Evolutionary conservation across 202 grass and related monocot species (phyloP), one percentile per base, ranked within the genome.

Genomic region (Schoenoplectus triqueter): DNA sequence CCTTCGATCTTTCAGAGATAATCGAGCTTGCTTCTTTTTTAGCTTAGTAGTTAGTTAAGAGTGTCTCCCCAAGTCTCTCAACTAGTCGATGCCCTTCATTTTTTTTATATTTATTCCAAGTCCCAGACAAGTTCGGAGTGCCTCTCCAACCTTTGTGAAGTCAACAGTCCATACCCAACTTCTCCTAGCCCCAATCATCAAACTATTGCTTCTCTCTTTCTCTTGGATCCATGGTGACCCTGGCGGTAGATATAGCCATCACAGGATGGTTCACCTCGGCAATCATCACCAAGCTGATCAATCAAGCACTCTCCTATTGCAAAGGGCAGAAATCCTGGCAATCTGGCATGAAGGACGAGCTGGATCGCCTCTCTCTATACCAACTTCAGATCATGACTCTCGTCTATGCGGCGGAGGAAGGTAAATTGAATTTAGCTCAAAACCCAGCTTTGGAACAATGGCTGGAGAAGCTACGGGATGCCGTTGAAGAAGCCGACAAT

Each of bases 261-360:
- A 3, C 46, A 73, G 8, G 17, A 73, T 49, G 46, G 69, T 49
- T 73, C 7, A 13, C 69, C n/a, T 73, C 69, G 0, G 2, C 69
- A 7, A 73, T 73, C 45, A 73, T 73, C 6, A 2, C n/a, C 45
- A 73, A 73, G 46, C 70, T 73, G 8, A 51, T 51, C 47, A 21
- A 73, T 17, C 20, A 51, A 11, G 70, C 17, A 20, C 1, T 10
- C 47, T 73, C 47, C 47, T 73, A 73, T 7, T 51, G 10, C 8
- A 51, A 73, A 51, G 46, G 0, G 3, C 70, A 73, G 8, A 73
- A 73, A 51, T 13, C 70, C 19, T 73, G 70, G 70, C 70, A 73
- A 11, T 73, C 47, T 0, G 70, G 70, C 18, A 73, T 51, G 70
- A 50, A 73, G 70, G 70, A 0, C 0, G 47, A 73, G 46, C 46